These are phyloP conservation scores for Fulvia fulva DNA, from an alignment of 2,329 filamentous ascomycete species.

Conservation along the genomic window DNA sequence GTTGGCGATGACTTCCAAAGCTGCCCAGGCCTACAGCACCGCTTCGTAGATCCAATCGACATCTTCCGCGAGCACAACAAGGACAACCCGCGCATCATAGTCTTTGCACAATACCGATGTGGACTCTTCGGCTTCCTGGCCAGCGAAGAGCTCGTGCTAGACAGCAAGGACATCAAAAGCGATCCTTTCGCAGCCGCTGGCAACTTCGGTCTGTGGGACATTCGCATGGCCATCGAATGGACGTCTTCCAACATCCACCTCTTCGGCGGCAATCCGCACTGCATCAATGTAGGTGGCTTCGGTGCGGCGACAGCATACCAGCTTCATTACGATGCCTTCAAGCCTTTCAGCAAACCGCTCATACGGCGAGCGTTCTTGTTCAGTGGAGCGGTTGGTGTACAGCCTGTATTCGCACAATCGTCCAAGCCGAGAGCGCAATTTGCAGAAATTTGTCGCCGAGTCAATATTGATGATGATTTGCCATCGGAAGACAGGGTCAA, in stretches of 20 bases:
- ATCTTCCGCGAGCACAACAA: slow-evolving; percentile 15
- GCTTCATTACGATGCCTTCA: slow-evolving; percentile 19
- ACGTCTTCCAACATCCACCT: slow-evolving; percentile 47
- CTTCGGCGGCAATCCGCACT: slow-evolving; percentile 48
- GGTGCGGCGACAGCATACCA: slow-evolving; percentile 15
- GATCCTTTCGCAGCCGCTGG: slow-evolving; percentile 9
- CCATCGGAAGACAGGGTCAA: slow-evolving; percentile 12
- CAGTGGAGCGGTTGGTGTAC: slow-evolving; percentile 17
- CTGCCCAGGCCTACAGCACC: slow-evolving; percentile 16
- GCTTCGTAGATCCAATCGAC: slow-evolving; percentile 17
- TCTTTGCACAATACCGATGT: slow-evolving; percentile 33
- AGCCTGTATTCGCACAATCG: slow-evolving; percentile 15
- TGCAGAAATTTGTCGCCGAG: slow-evolving; percentile 15
- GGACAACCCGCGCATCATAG: slow-evolving; percentile 25
- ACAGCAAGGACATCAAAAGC: slow-evolving; percentile 10
- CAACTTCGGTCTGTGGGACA: slow-evolving; percentile 56
- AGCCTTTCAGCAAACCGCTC: slow-evolving; percentile 10
- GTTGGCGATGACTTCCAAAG: slow-evolving; percentile 7
- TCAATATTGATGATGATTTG: slow-evolving; percentile 16
- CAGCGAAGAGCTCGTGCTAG: slow-evolving; percentile 33
- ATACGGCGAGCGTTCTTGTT: slow-evolving; percentile 17
- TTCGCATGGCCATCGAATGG: slow-evolving; percentile 54
- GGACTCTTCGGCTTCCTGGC: slow-evolving; percentile 40
- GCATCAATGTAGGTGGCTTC: slow-evolving; percentile 49
- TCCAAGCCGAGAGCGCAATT: slow-evolving; percentile 12